A percentile compares a stretch with the other conserved stretches of the same genome.
phyloP scores from a whole-genome alignment of 306 rosid genomes.

The Calophaca sinica region DNA sequence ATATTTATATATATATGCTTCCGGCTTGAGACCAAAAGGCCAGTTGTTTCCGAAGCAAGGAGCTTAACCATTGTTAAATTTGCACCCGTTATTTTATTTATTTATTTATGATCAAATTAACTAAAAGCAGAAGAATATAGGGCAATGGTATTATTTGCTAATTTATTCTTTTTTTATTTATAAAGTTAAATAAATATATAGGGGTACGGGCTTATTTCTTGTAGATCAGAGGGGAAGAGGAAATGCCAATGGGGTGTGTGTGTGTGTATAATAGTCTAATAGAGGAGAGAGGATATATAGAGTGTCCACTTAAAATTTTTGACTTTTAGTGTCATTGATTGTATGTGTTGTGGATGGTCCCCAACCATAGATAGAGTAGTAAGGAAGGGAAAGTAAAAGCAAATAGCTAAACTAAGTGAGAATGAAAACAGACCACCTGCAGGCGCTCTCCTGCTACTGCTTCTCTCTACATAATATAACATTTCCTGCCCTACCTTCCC shows the following conservation, averaged over 20 bases:
- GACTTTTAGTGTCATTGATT: constrained; percentile 71
- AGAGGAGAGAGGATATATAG: no score
- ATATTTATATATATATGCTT: constrained; percentile 46
- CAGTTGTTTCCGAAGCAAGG: constrained; percentile 15
- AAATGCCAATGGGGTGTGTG: constrained; percentile 39
- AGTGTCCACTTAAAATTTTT: constrained; percentile 46
- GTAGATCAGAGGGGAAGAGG: neutral
- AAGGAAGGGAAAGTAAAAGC: constrained; percentile 36
- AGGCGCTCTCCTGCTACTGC: constrained; percentile 42
- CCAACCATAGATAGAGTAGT: constrained; percentile 30
- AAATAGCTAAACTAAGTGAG: constrained; percentile 35
- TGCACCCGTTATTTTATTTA: neutral
- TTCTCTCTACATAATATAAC: constrained; percentile 17
- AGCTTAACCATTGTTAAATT: no score
- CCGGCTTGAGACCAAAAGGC: constrained; percentile 44
- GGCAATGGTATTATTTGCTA: no score
- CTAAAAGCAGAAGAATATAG: neutral
- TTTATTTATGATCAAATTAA: neutral
- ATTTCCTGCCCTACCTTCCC: constrained; percentile 8
- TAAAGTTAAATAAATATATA: no score
- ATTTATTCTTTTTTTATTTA: no score
- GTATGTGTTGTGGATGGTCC: constrained; percentile 65
- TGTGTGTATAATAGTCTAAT: no score
- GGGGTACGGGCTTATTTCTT: constrained; percentile 4
- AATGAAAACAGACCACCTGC: constrained; percentile 47